Conservation (phyloP, 1,139 yeast species). For the Schwanniomyces etchellsii region DNA sequence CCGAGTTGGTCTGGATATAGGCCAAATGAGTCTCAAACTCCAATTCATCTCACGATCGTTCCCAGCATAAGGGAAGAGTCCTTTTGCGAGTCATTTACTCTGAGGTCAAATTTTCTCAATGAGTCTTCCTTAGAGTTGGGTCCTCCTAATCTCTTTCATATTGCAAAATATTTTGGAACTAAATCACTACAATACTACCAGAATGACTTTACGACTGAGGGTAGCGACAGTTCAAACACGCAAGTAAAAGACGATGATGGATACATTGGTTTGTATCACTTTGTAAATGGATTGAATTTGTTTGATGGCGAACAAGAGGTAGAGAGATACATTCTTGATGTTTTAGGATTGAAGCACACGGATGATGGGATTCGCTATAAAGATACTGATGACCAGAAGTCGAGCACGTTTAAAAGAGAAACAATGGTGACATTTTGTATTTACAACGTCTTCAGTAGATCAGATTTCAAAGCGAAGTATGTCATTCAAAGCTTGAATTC, state of each 20-base stretch:
- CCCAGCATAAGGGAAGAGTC: constrained; percentile 23
- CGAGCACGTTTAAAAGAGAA: constrained; percentile 21
- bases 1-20: too few species aligned
- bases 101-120: constrained; percentile 13
- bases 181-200: constrained; percentile 22
- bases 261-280: constrained; percentile 37
- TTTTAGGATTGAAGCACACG: constrained; percentile 21
- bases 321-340: constrained; percentile 23
- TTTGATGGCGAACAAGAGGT: constrained; percentile 18
- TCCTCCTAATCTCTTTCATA: constrained; percentile 36
- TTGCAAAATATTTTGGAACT: constrained; percentile 32
- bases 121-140: constrained; percentile 16
- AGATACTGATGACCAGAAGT: constrained; percentile 7
- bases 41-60: too few species aligned
- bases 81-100: constrained; percentile 25
- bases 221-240: constrained; percentile 5
- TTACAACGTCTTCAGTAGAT: constrained; percentile 43
- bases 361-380: constrained; percentile 14
- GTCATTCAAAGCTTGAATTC: constrained; percentile 21
- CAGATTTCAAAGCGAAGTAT: constrained; percentile 40
- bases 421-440: constrained; percentile 43
- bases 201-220: constrained; percentile 21
- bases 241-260: constrained; percentile 29
- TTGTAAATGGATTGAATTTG: constrained; percentile 28
- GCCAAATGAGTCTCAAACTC: too few species aligned